phyloP scores from a whole-genome alignment of 345 rosid genomes.

The Erucastrum elatum region DNA sequence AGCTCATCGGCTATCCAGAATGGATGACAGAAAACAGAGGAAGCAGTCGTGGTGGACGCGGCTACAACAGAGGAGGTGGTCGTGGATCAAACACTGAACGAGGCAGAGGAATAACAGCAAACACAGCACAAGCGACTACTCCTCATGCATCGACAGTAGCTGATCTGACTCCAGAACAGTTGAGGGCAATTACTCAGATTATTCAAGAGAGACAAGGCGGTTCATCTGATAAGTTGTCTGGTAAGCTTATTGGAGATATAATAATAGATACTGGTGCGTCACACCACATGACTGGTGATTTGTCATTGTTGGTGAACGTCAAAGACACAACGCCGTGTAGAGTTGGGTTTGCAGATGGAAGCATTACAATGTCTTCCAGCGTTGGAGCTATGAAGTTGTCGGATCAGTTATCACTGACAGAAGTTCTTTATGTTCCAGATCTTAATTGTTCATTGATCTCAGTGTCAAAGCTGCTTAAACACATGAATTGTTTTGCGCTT shows the following conservation, averaged over 20 bases:
- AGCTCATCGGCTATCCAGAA: not conserved
- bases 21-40: not conserved
- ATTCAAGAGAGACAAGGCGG: not conserved
- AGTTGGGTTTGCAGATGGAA: not conserved
- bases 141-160: not conserved
- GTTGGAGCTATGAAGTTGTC: not conserved
- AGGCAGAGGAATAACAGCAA: not conserved
- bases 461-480: not conserved
- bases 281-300: not conserved
- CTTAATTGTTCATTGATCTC: not conserved
- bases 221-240: not conserved
- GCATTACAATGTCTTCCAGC: not conserved
- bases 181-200: not conserved
- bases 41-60: not conserved
- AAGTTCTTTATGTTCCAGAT: not conserved
- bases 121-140: not conserved
- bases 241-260: not conserved
- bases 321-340: not conserved
- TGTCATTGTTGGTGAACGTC: not conserved
- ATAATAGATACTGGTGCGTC: not conserved
- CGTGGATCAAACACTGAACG: not conserved
- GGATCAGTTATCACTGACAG: not conserved
- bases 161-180: not conserved
- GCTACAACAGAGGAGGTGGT: not conserved
- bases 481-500: not conserved